Base-by-base conservation (phyloP, 495 filamentous ascomycete species). In the Parmelia sp. region DNA sequence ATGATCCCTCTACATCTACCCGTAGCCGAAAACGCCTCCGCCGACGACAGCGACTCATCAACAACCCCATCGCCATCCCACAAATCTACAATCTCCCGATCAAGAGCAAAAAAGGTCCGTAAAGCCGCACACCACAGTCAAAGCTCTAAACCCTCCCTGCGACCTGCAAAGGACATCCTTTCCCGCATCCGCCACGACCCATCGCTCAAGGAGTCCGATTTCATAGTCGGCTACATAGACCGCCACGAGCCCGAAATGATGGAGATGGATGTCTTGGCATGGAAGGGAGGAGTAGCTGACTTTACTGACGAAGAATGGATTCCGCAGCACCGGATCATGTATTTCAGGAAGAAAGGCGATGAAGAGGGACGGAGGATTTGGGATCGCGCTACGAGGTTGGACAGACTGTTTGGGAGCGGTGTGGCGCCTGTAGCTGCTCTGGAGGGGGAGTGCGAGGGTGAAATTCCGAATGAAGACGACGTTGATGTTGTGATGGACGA, bases 271-370 rank as follows among this genome's bases (percentile, higher is more conserved):
- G 73, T 91, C 12, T 81, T 80, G 56, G 76, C 77, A 37, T 93
- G 90, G 89, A 89, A 87, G 74, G 82, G 75, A 25, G 90, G 92
- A 74, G 51, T 55, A 11, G 82, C 75, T n/a, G 90, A 93, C 64
- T 79, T 84, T 51, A 92, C 88, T 33, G 86, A 93, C 66, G 87
- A 93, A 68, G 90, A 92, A 65, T 93, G 91, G 69, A 92, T 93
- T 66, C 90, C 90, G 11, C 82, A 88, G 74, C 90, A 93, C 74
- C 81, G 90, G 7, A 86, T 93, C 57, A 59, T 89, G 58, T 90
- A 87, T 66, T 90, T 93, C 66, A 84, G 82, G 71, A 78, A 80
- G 57, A 81, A 74, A 67, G 71, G 72, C 10, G 74, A 82, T 63
- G 63, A 57, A 35, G 39, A 45, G 29, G 78, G 75, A 17, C 73